Conservation (phyloP, 306 rosid species). For the Trichosanthes cucumerina region DNA sequence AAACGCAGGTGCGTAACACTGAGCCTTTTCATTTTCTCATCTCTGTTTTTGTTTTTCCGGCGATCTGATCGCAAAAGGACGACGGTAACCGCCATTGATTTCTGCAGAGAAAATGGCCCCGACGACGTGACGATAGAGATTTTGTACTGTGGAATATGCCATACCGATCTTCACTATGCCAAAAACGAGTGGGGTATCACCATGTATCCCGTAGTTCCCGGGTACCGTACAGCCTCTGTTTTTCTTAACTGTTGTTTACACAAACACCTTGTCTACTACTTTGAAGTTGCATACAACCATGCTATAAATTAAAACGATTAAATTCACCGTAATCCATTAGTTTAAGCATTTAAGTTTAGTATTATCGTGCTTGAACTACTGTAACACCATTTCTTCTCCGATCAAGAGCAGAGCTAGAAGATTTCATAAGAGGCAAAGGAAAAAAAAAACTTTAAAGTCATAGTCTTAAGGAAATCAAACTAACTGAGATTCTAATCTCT, state of each 20-base stretch:
- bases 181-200: conserved; percentile 68
- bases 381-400: not conserved
- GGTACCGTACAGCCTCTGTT: conserved; percentile 23
- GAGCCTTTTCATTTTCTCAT: not conserved
- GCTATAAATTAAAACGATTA: not conserved
- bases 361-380: not conserved
- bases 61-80: not conserved
- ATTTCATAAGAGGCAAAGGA: not conserved
- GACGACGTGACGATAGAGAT: conserved; percentile 52
- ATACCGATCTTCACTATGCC: conserved; percentile 56
- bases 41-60: not conserved
- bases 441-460: not conserved
- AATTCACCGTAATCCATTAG: not conserved
- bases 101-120: conserved; percentile 49
- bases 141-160: conserved; percentile 65
- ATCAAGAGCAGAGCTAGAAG: not conserved
- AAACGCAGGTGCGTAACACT: conserved; percentile 17
- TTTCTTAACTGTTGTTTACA: not conserved
- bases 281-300: not conserved
- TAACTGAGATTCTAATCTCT: not conserved
- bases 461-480: not conserved
- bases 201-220: conserved; percentile 68
- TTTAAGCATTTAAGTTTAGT: not conserved
- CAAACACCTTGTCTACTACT: not conserved
- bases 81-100: not conserved